Evolutionary conservation across 1,284 basidiomycete genomes (phyloP), one percentile per base, ranked within the genome.

Genomic region (Leccinum angustisporum): DNA sequence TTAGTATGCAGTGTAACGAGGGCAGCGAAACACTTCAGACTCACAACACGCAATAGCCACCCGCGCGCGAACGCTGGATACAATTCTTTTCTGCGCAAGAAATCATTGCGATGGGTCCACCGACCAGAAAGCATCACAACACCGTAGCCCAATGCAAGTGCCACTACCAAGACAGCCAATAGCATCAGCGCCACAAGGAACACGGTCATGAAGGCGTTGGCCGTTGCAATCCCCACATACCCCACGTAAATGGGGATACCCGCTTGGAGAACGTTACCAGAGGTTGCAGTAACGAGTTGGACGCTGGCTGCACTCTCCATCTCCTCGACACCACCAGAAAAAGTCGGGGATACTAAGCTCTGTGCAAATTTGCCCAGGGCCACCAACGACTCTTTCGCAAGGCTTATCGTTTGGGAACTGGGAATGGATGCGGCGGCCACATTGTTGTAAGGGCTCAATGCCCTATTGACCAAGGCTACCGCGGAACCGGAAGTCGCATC

Each of bases 161-260:
- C 66, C 1, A 72, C 83, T 11, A 85, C 55, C 3, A 82, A 73
- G 65, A 91, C 84, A 16, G 82, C 86, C 61, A 86, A 73, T 53
- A 90, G 71, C 56, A 91, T 86, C 64, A 95, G 81, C 14, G 80
- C 78, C 59, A 83, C 80, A 58, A 95, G 79, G 75, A 95, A 95
- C 34, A 89, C 77, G 2, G 91, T 94, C 81, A 91, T 89, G 77
- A 92, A 95, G 3, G 91, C 88, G 75, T 95, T 95, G 54, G 88
- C 89, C 0, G 86, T 87, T 5, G 87, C 85, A 63, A 95, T 89
- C 56, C 85, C 83, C 27, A 90, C 75, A 16, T 85, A 83, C 70
- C 90, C 94, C 66, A 86, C 86, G 69, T 88, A 95, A 34, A 92
- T 88, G 6, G 94, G 92, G 21, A 95, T 76, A 16, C 94, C 94